Evolutionary conservation across 2,329 filamentous ascomycete species (phyloP).

Genomic region (Nigrospora osmanthi): DNA sequence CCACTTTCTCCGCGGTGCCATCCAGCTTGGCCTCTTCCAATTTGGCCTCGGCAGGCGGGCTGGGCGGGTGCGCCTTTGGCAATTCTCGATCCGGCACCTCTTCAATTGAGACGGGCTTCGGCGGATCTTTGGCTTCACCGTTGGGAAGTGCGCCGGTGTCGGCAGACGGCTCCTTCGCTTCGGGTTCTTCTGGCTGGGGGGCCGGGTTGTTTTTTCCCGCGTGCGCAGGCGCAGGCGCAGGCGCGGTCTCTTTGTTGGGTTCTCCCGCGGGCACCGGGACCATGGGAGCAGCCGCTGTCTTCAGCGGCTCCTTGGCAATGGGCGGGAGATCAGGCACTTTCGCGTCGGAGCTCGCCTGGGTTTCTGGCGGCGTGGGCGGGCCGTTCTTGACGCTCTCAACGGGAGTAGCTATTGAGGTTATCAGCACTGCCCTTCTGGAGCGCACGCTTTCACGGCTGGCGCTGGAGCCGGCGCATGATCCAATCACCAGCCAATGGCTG

Average conservation of each 20-base stretch:
- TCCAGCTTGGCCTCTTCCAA: constrained; percentile 10
- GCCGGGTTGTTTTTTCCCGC: background rate
- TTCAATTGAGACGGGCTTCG: constrained; percentile 20
- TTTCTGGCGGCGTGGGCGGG: constrained; percentile 8
- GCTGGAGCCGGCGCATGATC: background rate
- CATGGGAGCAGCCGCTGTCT: constrained; percentile 8
- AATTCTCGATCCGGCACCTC: constrained; percentile 17
- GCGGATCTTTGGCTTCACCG: constrained; percentile 11
- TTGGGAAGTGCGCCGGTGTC: constrained; percentile 8
- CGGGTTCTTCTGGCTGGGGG: constrained; percentile 5
- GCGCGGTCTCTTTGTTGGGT: background rate
- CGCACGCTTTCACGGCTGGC: background rate
- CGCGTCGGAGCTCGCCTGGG: constrained; percentile 9
- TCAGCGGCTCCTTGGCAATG: constrained; percentile 10
- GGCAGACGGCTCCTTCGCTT: constrained; percentile 1
- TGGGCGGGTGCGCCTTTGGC: constrained; percentile 8
- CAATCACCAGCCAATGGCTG: background rate
- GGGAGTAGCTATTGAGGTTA: constrained; percentile 2
- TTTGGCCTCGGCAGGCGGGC: constrained; percentile 7
- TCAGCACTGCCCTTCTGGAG: constrained; percentile 1
- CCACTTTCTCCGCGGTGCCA: background rate
- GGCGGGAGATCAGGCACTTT: constrained; percentile 9
- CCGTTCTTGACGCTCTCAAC: constrained; percentile 3
- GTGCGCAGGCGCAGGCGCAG: background rate
- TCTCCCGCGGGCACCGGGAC: background rate